These are phyloP conservation scores for Craterostigma plantagineum DNA, from an alignment of 257 asterid species.

Conservation along the genomic window DNA sequence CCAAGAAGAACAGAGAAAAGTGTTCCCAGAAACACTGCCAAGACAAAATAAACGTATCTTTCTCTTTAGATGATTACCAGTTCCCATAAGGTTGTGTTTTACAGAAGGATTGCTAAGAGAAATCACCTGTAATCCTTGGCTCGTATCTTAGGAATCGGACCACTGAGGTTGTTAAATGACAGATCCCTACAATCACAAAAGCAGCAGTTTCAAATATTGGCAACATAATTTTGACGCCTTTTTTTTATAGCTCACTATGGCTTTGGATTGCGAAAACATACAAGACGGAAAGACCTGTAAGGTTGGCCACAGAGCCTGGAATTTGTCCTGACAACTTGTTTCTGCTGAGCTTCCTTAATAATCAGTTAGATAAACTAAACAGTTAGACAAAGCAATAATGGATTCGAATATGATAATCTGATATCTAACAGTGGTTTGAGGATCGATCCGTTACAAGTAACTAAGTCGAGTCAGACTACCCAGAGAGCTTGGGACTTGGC, in stretches of 20 bases:
- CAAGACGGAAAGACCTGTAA: slow-evolving; percentile 80
- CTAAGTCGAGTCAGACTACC: slow-evolving; percentile 39
- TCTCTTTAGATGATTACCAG: too few relatives aligned
- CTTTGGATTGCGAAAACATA: slow-evolving; percentile 30
- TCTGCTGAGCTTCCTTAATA: slow-evolving; percentile 75
- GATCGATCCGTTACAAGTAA: slow-evolving; percentile 45
- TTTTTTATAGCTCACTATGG: slow-evolving; percentile 1
- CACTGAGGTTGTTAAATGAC: slow-evolving; percentile 74
- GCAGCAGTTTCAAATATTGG: background rate
- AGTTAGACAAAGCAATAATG: too few relatives aligned
- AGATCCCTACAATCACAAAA: slow-evolving; percentile 50
- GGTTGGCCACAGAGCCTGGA: slow-evolving; percentile 56
- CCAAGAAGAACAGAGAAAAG: slow-evolving; percentile 50
- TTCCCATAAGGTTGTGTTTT: too few relatives aligned
- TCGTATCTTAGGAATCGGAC: slow-evolving; percentile 57
- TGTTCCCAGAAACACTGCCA: slow-evolving; percentile 81
- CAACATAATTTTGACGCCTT: slow-evolving; percentile 3
- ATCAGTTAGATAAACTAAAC: too few relatives aligned
- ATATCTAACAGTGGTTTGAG: too few relatives aligned
- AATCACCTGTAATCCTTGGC: slow-evolving; percentile 85
- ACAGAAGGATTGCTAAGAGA: slow-evolving; percentile 2
- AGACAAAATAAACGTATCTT: too few relatives aligned
- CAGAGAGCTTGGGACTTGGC: slow-evolving; percentile 65
- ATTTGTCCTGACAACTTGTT: slow-evolving; percentile 73
- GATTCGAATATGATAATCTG: too few relatives aligned